phyloP scores from a whole-genome alignment of 164 flowering plant genomes.

The Umbilicus rupestris region DNA sequence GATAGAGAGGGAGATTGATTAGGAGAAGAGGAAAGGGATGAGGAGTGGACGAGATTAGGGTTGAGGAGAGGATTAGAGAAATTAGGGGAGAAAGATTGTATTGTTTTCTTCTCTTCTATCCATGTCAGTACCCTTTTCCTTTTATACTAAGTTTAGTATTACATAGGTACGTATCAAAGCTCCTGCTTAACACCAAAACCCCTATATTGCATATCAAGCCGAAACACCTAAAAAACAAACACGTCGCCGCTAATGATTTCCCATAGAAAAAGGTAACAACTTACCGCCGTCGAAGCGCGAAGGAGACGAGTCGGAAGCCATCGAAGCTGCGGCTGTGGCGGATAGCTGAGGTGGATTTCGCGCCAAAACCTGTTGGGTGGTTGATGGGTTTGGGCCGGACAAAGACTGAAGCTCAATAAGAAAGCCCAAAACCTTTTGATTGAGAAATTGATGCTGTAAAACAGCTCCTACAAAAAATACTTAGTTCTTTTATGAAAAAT shows the following conservation, averaged over 20 bases:
- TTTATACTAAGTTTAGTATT: too few relatives aligned
- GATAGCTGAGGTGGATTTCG: not conserved
- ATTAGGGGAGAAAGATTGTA: too few relatives aligned
- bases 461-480: too few relatives aligned
- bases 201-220: not conserved
- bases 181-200: slow-evolving; percentile 22
- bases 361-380: not conserved
- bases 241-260: not conserved
- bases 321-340: slow-evolving; percentile 11
- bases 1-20: too few relatives aligned
- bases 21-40: too few relatives aligned
- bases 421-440: not conserved
- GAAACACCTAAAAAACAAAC: not conserved
- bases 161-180: too few relatives aligned
- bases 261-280: slow-evolving; percentile 10
- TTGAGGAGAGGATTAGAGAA: too few relatives aligned
- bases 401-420: not conserved
- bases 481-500: too few relatives aligned
- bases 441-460: too few relatives aligned
- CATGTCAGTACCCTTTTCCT: too few relatives aligned
- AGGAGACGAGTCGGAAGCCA: slow-evolving; percentile 68
- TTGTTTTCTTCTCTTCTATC: too few relatives aligned
- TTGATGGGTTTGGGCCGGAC: not conserved
- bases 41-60: too few relatives aligned
- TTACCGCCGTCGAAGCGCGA: slow-evolving; percentile 29